phyloP scores from a whole-genome alignment of 2,329 filamentous ascomycete species.

The Zymoseptoria pseudotritici region DNA sequence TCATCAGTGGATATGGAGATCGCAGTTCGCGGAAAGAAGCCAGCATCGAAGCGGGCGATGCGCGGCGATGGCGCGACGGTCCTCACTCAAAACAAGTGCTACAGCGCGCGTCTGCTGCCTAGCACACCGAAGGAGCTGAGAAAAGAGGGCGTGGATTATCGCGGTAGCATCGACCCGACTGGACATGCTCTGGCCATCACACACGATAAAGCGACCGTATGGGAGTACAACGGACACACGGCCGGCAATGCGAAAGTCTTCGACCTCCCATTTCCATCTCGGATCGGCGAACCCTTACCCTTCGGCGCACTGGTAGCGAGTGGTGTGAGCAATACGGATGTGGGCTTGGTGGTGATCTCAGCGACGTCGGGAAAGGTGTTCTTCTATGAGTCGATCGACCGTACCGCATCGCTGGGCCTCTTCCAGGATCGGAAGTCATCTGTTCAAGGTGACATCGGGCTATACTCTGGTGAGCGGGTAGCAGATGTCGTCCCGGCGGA shows the following conservation, averaged over 20 bases:
- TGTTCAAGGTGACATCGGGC: conserved; percentile 63
- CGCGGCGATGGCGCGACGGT: conserved; percentile 27
- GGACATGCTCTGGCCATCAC: conserved; percentile 64
- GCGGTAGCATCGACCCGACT: conserved; percentile 15
- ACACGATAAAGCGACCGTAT: conserved; percentile 74
- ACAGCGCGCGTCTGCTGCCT: conserved; percentile 76
- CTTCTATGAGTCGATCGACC: conserved; percentile 94
- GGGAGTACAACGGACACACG: conserved; percentile 67
- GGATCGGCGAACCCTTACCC: conserved; percentile 63
- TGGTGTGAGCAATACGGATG: conserved; percentile 68
- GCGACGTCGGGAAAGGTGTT: conserved; percentile 76
- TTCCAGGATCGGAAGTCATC: conserved; percentile 75
- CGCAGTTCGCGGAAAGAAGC: conserved; percentile 1
- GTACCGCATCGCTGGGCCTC: conserved; percentile 73
- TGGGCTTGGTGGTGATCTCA: conserved; percentile 80
- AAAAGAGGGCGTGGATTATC: conserved; percentile 52
- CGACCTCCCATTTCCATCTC: conserved; percentile 65
- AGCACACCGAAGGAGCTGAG: conserved; percentile 72
- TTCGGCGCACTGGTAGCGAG: conserved; percentile 76
- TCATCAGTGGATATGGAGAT: neutral
- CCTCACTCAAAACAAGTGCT: conserved; percentile 74
- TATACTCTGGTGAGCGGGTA: conserved; percentile 72
- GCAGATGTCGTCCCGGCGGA: conserved; percentile 76
- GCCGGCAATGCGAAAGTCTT: conserved; percentile 70
- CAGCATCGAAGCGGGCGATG: conserved; percentile 19